A percentile compares a stretch with the other conserved stretches of the same genome.
These are phyloP conservation scores for Pseudopithomyces maydicus DNA, from an alignment of 2,329 filamentous ascomycete species.

Conservation along the genomic window DNA sequence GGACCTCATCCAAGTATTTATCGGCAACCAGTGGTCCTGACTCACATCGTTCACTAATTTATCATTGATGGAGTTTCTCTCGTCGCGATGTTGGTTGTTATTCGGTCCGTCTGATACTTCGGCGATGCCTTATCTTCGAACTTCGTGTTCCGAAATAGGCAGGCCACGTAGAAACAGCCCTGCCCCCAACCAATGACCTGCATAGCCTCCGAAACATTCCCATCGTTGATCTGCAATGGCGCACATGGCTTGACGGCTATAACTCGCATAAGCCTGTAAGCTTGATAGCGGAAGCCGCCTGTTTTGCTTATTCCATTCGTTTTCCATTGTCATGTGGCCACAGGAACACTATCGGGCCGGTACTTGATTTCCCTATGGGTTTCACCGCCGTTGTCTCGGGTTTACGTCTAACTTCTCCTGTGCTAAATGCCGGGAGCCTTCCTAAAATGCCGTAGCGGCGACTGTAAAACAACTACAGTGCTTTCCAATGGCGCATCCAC, in stretches of 20 bases:
- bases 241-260: not conserved
- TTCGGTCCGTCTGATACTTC: not conserved
- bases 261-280: not conserved
- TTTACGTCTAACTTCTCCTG: conserved; percentile 4
- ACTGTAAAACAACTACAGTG: not conserved
- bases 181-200: not conserved
- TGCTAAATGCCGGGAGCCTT: conserved; percentile 11
- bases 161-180: not conserved
- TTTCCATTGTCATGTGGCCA: not conserved
- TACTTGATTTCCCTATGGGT: not conserved
- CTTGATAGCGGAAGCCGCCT: not conserved
- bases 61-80: too few relatives aligned
- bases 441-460: conserved; percentile 8
- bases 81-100: not conserved
- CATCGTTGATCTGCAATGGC: not conserved
- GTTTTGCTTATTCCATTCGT: not conserved
- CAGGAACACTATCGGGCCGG: not conserved
- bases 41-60: too few relatives aligned
- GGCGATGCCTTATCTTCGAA: not conserved
- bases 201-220: not conserved
- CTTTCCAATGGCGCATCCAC: not conserved
- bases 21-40: too few relatives aligned
- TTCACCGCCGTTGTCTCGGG: not conserved
- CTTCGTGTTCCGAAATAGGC: not conserved
- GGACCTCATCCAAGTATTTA: too few relatives aligned